A percentile compares a stretch with the other conserved stretches of the same genome.
phyloP scores from a whole-genome alignment of 2,329 filamentous ascomycete genomes.

The Aspergillus texensis region DNA sequence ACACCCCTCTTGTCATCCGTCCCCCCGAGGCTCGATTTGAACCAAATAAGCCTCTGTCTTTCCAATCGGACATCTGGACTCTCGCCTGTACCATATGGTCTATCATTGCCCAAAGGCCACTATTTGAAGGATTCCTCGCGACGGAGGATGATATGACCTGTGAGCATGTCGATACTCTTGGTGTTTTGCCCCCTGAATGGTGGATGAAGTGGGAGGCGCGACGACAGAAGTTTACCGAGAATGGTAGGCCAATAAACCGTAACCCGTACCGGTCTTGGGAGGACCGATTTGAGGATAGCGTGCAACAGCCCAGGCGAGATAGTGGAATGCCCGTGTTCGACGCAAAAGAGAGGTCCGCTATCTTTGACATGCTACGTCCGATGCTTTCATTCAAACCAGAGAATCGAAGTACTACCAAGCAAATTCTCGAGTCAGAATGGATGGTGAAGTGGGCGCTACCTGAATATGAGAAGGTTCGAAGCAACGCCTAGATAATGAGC shows the following conservation, averaged over 20 bases:
- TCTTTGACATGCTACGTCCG: neutral
- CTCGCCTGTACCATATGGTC: constrained; percentile 42
- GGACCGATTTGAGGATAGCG: neutral
- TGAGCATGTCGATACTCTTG: constrained; percentile 37
- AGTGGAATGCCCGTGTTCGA: neutral
- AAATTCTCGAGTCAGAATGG: neutral
- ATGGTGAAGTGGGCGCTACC: neutral
- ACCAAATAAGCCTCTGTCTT: constrained; percentile 34
- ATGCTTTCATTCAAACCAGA: neutral
- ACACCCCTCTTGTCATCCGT: constrained; percentile 32
- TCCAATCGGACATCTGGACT: constrained; percentile 45
- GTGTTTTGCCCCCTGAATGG: constrained; percentile 32
- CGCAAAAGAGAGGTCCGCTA: neutral
- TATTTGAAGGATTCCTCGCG: constrained; percentile 33
- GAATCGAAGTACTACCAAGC: neutral
- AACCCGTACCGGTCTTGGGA: neutral
- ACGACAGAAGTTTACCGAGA: constrained; percentile 26
- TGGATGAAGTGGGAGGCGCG: constrained; percentile 31
- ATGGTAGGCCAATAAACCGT: constrained; percentile 19
- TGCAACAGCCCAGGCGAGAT: neutral
- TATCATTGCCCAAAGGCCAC: constrained; percentile 34
- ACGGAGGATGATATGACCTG: constrained; percentile 32
- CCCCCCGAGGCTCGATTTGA: constrained; percentile 44
- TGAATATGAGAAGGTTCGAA: no score
- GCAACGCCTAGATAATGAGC: no score